Conservation (phyloP, 306 rosid genomes). For the Glycine latifolia region DNA sequence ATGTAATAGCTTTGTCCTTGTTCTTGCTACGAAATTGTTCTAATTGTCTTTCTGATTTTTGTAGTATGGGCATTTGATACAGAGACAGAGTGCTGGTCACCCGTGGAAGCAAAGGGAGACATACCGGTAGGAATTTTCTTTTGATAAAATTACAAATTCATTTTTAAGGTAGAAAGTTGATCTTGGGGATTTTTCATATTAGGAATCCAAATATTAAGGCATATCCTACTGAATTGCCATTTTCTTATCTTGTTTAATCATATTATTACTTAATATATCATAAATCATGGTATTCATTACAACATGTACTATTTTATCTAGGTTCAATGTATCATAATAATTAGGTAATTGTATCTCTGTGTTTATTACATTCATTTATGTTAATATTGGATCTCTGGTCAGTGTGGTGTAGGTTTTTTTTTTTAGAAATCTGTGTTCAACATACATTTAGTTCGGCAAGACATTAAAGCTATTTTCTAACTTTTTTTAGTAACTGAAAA, state of each 20-base stretch:
- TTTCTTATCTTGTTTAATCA: slow-evolving; percentile 12
- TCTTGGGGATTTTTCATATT: neutral
- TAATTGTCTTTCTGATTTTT: slow-evolving; percentile 38
- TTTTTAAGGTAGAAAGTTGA: slow-evolving; percentile 1
- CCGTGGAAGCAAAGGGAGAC: slow-evolving; percentile 92
- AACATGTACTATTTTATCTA: neutral
- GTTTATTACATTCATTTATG: neutral
- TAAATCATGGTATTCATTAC: slow-evolving; percentile 17
- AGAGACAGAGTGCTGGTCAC: slow-evolving; percentile 94
- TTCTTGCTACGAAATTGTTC: slow-evolving; percentile 33
- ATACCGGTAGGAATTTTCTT: slow-evolving; percentile 66
- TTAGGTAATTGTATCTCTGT: slow-evolving; percentile 5
- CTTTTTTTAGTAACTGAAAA: no score
- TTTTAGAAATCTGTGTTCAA: no score
- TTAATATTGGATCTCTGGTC: neutral
- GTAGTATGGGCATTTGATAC: slow-evolving; percentile 95
- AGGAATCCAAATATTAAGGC: slow-evolving; percentile 12
- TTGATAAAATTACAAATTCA: slow-evolving; percentile 14
- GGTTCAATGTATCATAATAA: neutral
- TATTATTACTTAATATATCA: neutral
- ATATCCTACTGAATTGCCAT: slow-evolving; percentile 9
- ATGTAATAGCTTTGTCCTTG: slow-evolving; percentile 29
- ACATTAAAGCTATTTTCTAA: no score
- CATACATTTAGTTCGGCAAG: no score
- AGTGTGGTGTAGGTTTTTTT: neutral